Conservation (phyloP, 2,329 filamentous ascomycete genomes). For the Paecilomyces formosus region DNA sequence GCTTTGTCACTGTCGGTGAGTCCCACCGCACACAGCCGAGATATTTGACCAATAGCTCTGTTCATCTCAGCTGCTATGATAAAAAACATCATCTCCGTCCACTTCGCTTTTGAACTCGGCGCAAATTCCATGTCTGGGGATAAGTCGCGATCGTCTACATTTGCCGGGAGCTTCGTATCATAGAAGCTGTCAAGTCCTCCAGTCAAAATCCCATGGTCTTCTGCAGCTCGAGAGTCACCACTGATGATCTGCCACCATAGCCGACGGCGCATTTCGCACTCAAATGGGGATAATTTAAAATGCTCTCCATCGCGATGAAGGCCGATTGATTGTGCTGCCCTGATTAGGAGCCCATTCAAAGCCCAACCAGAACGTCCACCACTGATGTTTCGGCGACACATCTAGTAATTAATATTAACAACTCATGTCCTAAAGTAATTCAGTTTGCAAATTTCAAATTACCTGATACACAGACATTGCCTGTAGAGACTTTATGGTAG, state of each 20-base stretch:
- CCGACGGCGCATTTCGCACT: slow-evolving; percentile 46
- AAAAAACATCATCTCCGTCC: slow-evolving; percentile 51
- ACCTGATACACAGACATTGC: slow-evolving; percentile 9
- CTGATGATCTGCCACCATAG: slow-evolving; percentile 50
- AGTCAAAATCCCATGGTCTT: slow-evolving; percentile 49
- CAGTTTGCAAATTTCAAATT: neutral
- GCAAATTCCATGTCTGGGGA: slow-evolving; percentile 43
- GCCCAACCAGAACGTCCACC: slow-evolving; percentile 30
- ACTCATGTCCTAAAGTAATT: neutral
- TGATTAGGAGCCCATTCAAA: slow-evolving; percentile 41
- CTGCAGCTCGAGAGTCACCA: slow-evolving; percentile 45
- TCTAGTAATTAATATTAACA: slow-evolving; percentile 26
- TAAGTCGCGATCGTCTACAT: slow-evolving; percentile 49
- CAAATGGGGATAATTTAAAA: slow-evolving; percentile 42
- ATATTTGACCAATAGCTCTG: slow-evolving; percentile 40
- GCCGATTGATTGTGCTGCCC: slow-evolving; percentile 44
- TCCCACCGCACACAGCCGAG: slow-evolving; percentile 29
- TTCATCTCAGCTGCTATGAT: slow-evolving; percentile 46
- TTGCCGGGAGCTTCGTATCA: slow-evolving; percentile 48
- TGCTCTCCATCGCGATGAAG: slow-evolving; percentile 44
- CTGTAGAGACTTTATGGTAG: slow-evolving; percentile 17
- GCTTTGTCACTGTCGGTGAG: slow-evolving; percentile 18
- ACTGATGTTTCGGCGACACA: slow-evolving; percentile 4
- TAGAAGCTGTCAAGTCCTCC: slow-evolving; percentile 42
- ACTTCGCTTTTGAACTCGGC: slow-evolving; percentile 41